A percentile compares a stretch with the other conserved stretches of the same genome.
phyloP scores from a whole-genome alignment of 129 eudicot genomes.

The Artemisia argyi region DNA sequence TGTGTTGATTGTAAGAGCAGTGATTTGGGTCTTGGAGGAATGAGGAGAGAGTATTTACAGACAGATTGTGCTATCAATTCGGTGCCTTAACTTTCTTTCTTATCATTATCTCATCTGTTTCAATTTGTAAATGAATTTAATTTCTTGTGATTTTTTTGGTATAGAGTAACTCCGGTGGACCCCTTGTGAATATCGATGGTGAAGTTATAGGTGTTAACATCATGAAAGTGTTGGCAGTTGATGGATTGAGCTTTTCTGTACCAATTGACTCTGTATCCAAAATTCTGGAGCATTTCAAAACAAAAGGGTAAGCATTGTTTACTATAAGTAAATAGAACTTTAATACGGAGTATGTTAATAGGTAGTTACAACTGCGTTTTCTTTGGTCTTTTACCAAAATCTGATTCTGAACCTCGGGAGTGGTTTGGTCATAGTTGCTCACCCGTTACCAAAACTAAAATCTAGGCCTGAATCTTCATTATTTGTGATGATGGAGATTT shows the following conservation, averaged over 20 bases:
- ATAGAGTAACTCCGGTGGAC: constrained; percentile 97
- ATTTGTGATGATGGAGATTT: too few species aligned
- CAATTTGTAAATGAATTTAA: constrained; percentile 9
- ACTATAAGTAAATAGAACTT: neutral
- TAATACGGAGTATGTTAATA: constrained; percentile 16
- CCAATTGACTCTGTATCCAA: constrained; percentile 82
- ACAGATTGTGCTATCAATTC: constrained; percentile 87
- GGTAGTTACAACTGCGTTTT: neutral
- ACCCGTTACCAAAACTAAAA: too few species aligned
- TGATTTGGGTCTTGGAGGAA: constrained; percentile 97
- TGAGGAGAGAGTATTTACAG: constrained; percentile 90
- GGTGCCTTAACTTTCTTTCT: constrained; percentile 38
- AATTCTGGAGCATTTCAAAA: constrained; percentile 85
- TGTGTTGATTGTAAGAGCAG: constrained; percentile 97
- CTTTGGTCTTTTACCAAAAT: too few species aligned
- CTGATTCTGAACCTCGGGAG: too few species aligned
- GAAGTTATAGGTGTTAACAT: constrained; percentile 85
- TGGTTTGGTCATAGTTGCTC: too few species aligned
- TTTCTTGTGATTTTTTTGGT: constrained; percentile 12
- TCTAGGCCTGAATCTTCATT: too few species aligned
- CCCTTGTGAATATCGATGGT: constrained; percentile 84
- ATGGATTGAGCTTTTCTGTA: constrained; percentile 84
- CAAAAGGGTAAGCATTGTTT: constrained; percentile 60
- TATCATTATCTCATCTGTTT: constrained; percentile 12
- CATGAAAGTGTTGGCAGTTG: constrained; percentile 57